phyloP scores from a whole-genome alignment of 768 basidiomycete species.

The Clitopilus hobsonii region DNA sequence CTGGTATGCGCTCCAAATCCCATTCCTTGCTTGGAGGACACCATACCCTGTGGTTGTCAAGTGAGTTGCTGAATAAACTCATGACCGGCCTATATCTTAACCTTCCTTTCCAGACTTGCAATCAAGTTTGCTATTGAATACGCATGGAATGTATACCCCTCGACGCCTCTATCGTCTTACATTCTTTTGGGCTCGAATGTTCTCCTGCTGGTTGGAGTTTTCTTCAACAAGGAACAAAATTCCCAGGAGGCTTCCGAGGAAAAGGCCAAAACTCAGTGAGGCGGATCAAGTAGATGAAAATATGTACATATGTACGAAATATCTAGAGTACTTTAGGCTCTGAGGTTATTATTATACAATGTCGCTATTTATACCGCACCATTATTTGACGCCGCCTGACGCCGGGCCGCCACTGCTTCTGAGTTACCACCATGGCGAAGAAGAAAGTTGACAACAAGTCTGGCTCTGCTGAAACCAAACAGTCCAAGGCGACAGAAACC shows the following conservation, averaged over 20 bases:
- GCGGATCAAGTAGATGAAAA: background rate
- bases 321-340: background rate
- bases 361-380: background rate
- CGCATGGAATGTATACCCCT: constrained; percentile 87
- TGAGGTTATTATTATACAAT: too few species aligned
- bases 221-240: constrained; percentile 17
- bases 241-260: background rate
- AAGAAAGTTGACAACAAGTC: constrained; percentile 14
- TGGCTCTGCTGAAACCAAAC: background rate
- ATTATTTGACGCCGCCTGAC: too few species aligned
- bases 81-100: constrained; percentile 4
- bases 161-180: constrained; percentile 44
- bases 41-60: constrained; percentile 56
- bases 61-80: constrained; percentile 33
- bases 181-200: constrained; percentile 22
- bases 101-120: constrained; percentile 39
- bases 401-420: too few species aligned
- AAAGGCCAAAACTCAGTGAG: constrained; percentile 8
- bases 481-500: background rate
- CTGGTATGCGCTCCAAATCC: constrained; percentile 93
- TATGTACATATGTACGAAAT: background rate
- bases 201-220: constrained; percentile 26
- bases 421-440: constrained; percentile 16
- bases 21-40: constrained; percentile 77
- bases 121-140: constrained; percentile 69